These are phyloP conservation scores for Candida tibetensis DNA, from an alignment of 805 yeast genomes.

Conservation along the genomic window DNA sequence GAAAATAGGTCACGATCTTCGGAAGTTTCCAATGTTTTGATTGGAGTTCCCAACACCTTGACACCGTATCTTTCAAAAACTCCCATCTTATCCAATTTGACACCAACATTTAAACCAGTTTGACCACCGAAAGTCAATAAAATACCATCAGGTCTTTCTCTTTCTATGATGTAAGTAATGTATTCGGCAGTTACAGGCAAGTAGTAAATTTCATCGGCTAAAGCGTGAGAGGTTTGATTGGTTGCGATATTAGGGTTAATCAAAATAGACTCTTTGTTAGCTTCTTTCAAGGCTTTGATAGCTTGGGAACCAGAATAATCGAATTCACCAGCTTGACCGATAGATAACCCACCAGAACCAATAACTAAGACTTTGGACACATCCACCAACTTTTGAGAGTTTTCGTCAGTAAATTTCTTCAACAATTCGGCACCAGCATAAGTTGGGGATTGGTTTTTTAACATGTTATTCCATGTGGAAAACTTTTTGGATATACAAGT, in stretches of 20 bases:
- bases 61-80: conserved; percentile 86
- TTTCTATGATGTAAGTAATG: conserved; percentile 89
- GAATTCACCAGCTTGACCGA: conserved; percentile 98
- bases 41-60: conserved; percentile 97
- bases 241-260: conserved; percentile 97
- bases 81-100: conserved; percentile 91
- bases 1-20: conserved; percentile 98
- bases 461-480: conserved; percentile 8
- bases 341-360: conserved; percentile 96
- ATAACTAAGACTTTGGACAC: conserved; percentile 85
- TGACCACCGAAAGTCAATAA: conserved; percentile 98
- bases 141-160: conserved; percentile 96
- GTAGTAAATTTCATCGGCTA: conserved; percentile 94
- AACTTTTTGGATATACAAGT: conserved; percentile 2
- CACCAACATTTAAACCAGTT: conserved; percentile 95
- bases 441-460: conserved; percentile 19
- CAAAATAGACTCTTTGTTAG: conserved; percentile 77
- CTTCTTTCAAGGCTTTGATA: conserved; percentile 90
- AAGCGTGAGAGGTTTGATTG: conserved; percentile 90
- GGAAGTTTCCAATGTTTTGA: conserved; percentile 89
- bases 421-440: conserved; percentile 66
- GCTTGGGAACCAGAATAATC: conserved; percentile 98
- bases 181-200: conserved; percentile 97
- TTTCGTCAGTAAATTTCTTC: conserved; percentile 54
- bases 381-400: conserved; percentile 69